phyloP scores from a whole-genome alignment of 2,329 filamentous ascomycete genomes.

The Ceratocystis huliohia region DNA sequence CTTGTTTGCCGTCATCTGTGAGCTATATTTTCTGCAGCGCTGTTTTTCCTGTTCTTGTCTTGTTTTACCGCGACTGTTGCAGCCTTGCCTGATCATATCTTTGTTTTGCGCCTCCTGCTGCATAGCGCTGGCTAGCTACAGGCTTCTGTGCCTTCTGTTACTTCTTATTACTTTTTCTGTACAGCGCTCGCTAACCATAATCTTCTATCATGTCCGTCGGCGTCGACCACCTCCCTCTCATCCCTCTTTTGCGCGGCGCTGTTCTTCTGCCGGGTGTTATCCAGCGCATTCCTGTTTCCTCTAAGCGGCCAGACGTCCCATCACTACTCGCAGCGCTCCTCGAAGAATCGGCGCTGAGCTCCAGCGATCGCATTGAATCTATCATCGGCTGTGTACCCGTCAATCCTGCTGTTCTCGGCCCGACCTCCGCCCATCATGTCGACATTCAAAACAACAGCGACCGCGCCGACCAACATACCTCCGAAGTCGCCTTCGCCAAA shows the following conservation, averaged over 20 bases:
- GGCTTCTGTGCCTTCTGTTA: not conserved
- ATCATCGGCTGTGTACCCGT: conserved; percentile 84
- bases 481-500: conserved; percentile 43
- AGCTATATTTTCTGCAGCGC: not conserved
- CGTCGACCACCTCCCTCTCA: conserved; percentile 48
- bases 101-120: not conserved
- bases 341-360: conserved; percentile 57
- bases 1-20: not conserved
- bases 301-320: conserved; percentile 71
- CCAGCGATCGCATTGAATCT: conserved; percentile 48
- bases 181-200: conserved; percentile 21
- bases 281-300: conserved; percentile 69
- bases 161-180: conserved; percentile 23
- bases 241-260: conserved; percentile 66
- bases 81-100: not conserved
- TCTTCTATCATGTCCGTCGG: conserved; percentile 13
- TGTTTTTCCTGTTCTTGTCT: not conserved
- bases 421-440: conserved; percentile 49
- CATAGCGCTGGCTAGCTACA: too few species aligned
- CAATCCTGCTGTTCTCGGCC: conserved; percentile 58
- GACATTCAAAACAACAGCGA: conserved; percentile 54
- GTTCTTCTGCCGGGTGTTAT: conserved; percentile 79
- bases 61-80: not conserved
- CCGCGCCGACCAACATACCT: conserved; percentile 36
- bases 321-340: conserved; percentile 78